Evolutionary conservation across 2,329 filamentous ascomycete genomes (phyloP).

Genomic region (Rhynchosporium graminicola): DNA sequence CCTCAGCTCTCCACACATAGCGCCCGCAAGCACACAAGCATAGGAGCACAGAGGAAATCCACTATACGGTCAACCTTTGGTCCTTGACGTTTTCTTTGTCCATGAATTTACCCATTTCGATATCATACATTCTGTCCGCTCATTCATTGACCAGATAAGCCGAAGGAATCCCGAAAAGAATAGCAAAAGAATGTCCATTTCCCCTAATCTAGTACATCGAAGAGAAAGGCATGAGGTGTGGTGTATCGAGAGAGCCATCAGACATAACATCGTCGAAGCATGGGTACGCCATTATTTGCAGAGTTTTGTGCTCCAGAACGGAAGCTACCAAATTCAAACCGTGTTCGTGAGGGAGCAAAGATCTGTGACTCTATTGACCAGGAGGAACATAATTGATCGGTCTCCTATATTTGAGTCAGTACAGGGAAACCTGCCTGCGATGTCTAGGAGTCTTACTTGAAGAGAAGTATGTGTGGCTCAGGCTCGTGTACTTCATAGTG

Average conservation of each 20-base stretch:
- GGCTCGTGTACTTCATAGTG: constrained; percentile 99
- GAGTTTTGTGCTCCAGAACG: constrained; percentile 33
- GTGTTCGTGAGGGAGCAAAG: constrained; percentile 22
- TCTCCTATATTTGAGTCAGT: constrained; percentile 35
- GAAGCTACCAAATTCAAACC: constrained; percentile 34
- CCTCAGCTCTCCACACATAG: background rate
- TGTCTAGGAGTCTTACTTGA: constrained; percentile 70
- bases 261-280: constrained; percentile 40
- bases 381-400: constrained; percentile 35
- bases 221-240: constrained; percentile 32
- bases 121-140: constrained; percentile 13
- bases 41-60: background rate
- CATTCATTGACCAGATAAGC: constrained; percentile 1
- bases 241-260: constrained; percentile 38
- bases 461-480: constrained; percentile 95
- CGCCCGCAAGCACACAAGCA: background rate
- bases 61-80: background rate
- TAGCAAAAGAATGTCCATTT: constrained; percentile 34
- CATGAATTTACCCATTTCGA: constrained; percentile 12
- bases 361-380: constrained; percentile 30
- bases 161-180: constrained; percentile 15
- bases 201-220: constrained; percentile 39
- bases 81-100: constrained; percentile 10
- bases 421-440: background rate
- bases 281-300: constrained; percentile 31